Conservation (phyloP, 169 alveolate species). For the Plasmodium berghei region DNA sequence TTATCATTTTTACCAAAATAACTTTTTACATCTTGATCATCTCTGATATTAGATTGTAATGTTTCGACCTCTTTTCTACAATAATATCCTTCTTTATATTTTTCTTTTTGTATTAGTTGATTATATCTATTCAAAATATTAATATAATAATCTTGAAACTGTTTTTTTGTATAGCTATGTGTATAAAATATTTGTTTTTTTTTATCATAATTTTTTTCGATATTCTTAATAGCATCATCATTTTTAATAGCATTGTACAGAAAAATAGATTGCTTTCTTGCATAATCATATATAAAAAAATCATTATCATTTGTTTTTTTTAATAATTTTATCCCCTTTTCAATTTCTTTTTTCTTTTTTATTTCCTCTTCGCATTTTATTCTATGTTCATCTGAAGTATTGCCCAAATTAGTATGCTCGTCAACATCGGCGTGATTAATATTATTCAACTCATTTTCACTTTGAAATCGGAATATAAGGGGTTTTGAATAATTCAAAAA, state of each 20-base stretch:
- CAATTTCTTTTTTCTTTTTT: not conserved
- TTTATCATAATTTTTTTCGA: conserved; percentile 19
- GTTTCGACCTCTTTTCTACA: not conserved
- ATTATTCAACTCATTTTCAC: not conserved
- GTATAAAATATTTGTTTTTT: conserved; percentile 24
- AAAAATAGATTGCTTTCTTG: conserved; percentile 41
- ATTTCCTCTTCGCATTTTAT: not conserved
- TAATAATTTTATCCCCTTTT: not conserved
- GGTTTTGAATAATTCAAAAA: conserved; percentile 49
- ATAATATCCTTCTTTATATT: not conserved
- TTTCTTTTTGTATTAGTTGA: not conserved
- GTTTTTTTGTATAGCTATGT: conserved; percentile 16
- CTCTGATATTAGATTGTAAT: not conserved
- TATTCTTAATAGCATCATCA: conserved; percentile 18
- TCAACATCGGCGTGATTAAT: not conserved
- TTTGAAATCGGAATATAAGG: conserved; percentile 34
- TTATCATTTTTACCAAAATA: not conserved
- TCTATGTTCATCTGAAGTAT: not conserved
- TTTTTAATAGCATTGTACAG: conserved; percentile 37
- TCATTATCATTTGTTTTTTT: conserved; percentile 26
- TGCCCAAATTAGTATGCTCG: not conserved
- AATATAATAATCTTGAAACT: conserved; percentile 48
- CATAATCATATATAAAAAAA: conserved; percentile 41
- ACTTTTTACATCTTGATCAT: not conserved
- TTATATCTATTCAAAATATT: conserved; percentile 19